phyloP scores from a whole-genome alignment of 2,329 filamentous ascomycete genomes.

The Neonectria magnoliae region DNA sequence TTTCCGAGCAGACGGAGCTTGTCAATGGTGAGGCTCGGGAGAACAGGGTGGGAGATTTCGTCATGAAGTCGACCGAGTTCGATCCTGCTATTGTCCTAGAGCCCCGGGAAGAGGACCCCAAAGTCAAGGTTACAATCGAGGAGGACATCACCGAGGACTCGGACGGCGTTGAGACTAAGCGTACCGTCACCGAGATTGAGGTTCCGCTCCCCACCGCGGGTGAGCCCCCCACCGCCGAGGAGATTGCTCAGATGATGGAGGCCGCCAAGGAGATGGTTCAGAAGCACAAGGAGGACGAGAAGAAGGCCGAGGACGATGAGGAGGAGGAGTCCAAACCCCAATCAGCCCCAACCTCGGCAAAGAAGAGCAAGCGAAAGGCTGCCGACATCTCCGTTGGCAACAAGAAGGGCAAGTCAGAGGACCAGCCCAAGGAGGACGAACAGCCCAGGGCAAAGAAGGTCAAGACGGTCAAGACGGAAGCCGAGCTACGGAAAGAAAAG shows the following conservation, averaged over 20 bases:
- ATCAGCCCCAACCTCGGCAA: slow-evolving; percentile 51
- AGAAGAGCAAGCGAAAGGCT: slow-evolving; percentile 77
- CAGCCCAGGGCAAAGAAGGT: slow-evolving; percentile 75
- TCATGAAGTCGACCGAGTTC: slow-evolving; percentile 60
- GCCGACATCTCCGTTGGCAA: slow-evolving; percentile 76
- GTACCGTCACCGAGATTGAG: slow-evolving; percentile 79
- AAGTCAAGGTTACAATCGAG: slow-evolving; percentile 76
- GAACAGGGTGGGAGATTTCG: slow-evolving; percentile 46
- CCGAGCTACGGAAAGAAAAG: slow-evolving; percentile 84
- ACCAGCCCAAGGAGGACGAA: slow-evolving; percentile 47
- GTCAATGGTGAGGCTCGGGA: slow-evolving; percentile 46
- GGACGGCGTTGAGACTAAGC: slow-evolving; percentile 72
- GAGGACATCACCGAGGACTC: slow-evolving; percentile 66
- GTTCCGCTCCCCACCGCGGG: slow-evolving; percentile 69
- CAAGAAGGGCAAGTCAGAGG: slow-evolving; percentile 50
- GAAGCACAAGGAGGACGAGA: slow-evolving; percentile 62
- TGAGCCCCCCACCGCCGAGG: slow-evolving; percentile 78
- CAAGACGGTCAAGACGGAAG: slow-evolving; percentile 69
- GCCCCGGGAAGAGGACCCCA: slow-evolving; percentile 64
- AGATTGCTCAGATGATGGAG: slow-evolving; percentile 84
- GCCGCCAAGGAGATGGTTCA: slow-evolving; percentile 90
- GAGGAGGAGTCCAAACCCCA: slow-evolving; percentile 45
- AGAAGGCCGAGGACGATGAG: slow-evolving; percentile 54
- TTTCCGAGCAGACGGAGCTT: slow-evolving; percentile 42
- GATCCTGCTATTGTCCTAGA: slow-evolving; percentile 61